Conservation (phyloP, 1,284 basidiomycete genomes). For the Xanthoconium separans region DNA sequence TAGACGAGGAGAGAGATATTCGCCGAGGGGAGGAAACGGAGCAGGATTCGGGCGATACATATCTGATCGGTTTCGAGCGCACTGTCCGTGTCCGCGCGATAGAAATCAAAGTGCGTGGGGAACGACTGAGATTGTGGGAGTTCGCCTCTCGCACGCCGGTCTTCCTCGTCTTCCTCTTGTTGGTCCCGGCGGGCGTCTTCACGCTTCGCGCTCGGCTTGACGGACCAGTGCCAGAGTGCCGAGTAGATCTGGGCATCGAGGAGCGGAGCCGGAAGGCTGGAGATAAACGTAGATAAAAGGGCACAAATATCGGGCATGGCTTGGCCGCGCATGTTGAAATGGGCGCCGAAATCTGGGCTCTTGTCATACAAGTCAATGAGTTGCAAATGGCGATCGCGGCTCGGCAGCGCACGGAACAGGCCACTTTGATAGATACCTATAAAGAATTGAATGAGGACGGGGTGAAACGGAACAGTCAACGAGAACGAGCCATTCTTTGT, state of each 20-base stretch:
- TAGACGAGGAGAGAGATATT: slow-evolving; percentile 61
- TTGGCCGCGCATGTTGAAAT: slow-evolving; percentile 46
- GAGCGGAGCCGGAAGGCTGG: slow-evolving; percentile 53
- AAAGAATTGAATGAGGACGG: background rate
- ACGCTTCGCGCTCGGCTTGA: slow-evolving; percentile 41
- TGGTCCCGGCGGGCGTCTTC: slow-evolving; percentile 31
- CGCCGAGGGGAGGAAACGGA: slow-evolving; percentile 59
- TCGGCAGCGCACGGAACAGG: slow-evolving; percentile 44
- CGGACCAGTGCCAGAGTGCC: slow-evolving; percentile 52
- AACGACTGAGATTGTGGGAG: slow-evolving; percentile 3
- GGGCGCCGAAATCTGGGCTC: slow-evolving; percentile 32
- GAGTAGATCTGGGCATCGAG: slow-evolving; percentile 43
- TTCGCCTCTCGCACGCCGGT: slow-evolving; percentile 23
- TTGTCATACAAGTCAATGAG: slow-evolving; percentile 37
- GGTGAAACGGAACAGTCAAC: background rate
- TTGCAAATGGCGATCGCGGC: slow-evolving; percentile 37
- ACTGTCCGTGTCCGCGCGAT: slow-evolving; percentile 15
- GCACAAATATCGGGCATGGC: slow-evolving; percentile 58
- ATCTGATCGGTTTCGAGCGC: slow-evolving; percentile 37
- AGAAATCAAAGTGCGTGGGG: slow-evolving; percentile 7
- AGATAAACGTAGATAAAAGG: slow-evolving; percentile 57
- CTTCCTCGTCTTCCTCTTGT: slow-evolving; percentile 28
- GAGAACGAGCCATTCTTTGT: slow-evolving; percentile 47
- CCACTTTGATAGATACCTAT: slow-evolving; percentile 46
- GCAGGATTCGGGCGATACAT: slow-evolving; percentile 48